phyloP scores from a whole-genome alignment of 352 stramenopile genomes.

The Globisporangium rhizosaccharum region DNA sequence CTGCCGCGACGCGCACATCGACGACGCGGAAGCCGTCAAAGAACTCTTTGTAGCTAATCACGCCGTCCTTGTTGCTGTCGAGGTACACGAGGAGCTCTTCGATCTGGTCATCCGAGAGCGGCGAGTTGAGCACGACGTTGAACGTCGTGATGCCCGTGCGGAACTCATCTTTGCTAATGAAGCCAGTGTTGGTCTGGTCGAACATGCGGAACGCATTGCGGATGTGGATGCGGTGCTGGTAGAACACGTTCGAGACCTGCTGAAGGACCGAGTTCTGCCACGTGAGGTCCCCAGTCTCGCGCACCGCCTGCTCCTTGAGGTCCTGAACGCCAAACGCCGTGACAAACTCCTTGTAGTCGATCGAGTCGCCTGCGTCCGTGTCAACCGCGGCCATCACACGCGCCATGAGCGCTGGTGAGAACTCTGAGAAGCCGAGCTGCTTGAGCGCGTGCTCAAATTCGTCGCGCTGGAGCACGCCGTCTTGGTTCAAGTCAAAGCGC shows the following conservation, averaged over 20 bases:
- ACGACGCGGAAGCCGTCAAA: slow-evolving; percentile 89
- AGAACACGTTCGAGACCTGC: slow-evolving; percentile 92
- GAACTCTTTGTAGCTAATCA: slow-evolving; percentile 93
- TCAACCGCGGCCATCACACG: slow-evolving; percentile 86
- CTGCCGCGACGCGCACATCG: slow-evolving; percentile 44
- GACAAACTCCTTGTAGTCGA: slow-evolving; percentile 92
- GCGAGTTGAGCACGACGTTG: slow-evolving; percentile 87
- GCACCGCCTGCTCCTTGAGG: slow-evolving; percentile 47
- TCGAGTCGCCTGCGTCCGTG: slow-evolving; percentile 81
- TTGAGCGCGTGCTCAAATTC: slow-evolving; percentile 74
- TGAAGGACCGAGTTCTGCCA: slow-evolving; percentile 92
- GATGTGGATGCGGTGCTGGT: slow-evolving; percentile 92
- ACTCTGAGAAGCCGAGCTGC: slow-evolving; percentile 54
- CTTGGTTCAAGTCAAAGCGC: slow-evolving; percentile 80
- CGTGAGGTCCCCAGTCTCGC: slow-evolving; percentile 61
- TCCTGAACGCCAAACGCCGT: slow-evolving; percentile 87
- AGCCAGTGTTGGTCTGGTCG: slow-evolving; percentile 77
- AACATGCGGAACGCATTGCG: slow-evolving; percentile 91
- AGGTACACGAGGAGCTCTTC: slow-evolving; percentile 84
- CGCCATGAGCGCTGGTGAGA: slow-evolving; percentile 46
- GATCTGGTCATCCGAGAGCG: slow-evolving; percentile 89
- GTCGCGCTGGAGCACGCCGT: slow-evolving; percentile 70
- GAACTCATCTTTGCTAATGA: slow-evolving; percentile 84
- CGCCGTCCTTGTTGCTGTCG: slow-evolving; percentile 88
- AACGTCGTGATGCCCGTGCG: slow-evolving; percentile 81